These are phyloP conservation scores for Solanum pimpinellifolium DNA, from an alignment of 257 asterid genomes.

Conservation along the genomic window DNA sequence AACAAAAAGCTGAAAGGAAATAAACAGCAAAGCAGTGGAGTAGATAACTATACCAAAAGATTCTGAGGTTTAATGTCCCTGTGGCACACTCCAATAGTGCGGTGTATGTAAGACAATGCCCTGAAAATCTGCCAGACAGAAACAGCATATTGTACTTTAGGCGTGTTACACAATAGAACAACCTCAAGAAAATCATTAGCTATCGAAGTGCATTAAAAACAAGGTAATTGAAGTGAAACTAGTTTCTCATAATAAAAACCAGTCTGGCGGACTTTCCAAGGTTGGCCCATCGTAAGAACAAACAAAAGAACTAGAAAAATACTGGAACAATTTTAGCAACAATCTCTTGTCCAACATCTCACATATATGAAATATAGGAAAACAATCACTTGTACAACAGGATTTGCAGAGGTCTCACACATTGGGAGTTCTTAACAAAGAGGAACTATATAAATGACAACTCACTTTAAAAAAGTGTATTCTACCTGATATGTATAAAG, in stretches of 20 bases:
- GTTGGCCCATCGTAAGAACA: background rate
- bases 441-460: background rate
- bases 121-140: conserved; percentile 66
- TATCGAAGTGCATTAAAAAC: background rate
- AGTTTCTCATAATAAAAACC: background rate
- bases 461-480: background rate
- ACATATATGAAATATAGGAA: background rate
- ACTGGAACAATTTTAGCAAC: background rate
- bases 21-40: background rate
- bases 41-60: conserved; percentile 50
- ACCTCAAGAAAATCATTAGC: background rate
- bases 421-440: background rate
- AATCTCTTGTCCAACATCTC: background rate
- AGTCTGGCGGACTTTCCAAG: background rate
- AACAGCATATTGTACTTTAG: conserved; percentile 2
- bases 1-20: background rate
- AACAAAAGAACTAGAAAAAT: background rate
- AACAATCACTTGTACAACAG: background rate
- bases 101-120: conserved; percentile 87
- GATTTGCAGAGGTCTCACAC: background rate
- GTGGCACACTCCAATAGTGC: conserved; percentile 83
- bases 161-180: background rate
- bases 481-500: conserved; percentile 81
- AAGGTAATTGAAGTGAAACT: background rate
- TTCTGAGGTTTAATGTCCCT: conserved; percentile 99